phyloP scores from a whole-genome alignment of 345 rosid species.

The Gossypioides kirkii region DNA sequence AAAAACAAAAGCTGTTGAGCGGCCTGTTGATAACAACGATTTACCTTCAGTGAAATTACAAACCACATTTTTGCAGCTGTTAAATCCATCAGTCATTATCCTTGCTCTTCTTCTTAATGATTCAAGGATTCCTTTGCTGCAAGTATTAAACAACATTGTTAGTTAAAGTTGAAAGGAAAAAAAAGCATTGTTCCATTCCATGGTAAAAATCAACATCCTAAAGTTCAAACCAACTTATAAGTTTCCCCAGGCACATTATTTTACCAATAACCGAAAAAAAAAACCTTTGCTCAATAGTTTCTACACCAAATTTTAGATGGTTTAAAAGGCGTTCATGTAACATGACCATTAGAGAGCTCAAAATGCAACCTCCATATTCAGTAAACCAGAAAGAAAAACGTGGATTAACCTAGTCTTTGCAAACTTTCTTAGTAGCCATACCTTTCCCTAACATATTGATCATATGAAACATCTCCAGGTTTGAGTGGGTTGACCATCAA shows the following conservation, averaged over 20 bases:
- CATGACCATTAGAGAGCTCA: not conserved
- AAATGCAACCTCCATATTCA: not conserved
- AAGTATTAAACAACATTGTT: constrained; percentile 10
- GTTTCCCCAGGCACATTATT: not conserved
- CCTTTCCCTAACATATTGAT: constrained; percentile 80
- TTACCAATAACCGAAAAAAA: not conserved
- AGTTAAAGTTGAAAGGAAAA: constrained; percentile 7
- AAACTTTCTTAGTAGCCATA: constrained; percentile 25
- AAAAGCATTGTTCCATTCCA: not conserved
- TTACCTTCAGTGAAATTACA: constrained; percentile 98
- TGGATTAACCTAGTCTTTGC: not conserved
- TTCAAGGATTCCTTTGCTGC: constrained; percentile 86
- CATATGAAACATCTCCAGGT: constrained; percentile 93
- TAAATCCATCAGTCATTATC: constrained; percentile 97
- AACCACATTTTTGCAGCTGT: constrained; percentile 92
- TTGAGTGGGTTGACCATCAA: constrained; percentile 91
- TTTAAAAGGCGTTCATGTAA: not conserved
- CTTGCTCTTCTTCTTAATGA: constrained; percentile 89
- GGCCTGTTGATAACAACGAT: not conserved
- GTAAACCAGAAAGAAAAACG: not conserved
- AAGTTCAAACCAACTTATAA: not conserved
- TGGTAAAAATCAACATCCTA: not conserved
- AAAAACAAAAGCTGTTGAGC: not conserved
- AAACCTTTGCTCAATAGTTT: not conserved
- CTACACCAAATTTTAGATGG: not conserved